These are phyloP conservation scores for Gossypium laxum DNA, from an alignment of 441 rosid genomes.

Conservation along the genomic window DNA sequence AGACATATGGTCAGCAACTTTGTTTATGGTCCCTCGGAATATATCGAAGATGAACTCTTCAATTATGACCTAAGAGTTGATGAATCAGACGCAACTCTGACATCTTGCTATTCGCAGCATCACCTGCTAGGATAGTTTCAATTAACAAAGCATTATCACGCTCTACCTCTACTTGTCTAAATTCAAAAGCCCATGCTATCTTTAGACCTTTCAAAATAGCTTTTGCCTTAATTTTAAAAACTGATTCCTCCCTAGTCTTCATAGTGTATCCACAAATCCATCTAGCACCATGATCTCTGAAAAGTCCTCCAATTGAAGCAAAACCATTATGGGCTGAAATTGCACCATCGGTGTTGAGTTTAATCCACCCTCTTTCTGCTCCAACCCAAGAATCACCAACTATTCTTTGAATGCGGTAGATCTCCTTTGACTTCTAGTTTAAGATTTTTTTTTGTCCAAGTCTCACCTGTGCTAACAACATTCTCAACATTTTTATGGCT, in stretches of 20 bases:
- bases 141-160: not conserved
- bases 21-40: not conserved
- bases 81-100: not conserved
- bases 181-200: not conserved
- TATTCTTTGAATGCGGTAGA: too few species aligned
- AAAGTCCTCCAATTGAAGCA: not conserved
- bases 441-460: too few species aligned
- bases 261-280: not conserved
- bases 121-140: not conserved
- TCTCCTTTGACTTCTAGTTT: too few species aligned
- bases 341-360: not conserved
- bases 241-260: not conserved
- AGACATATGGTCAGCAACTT: not conserved
- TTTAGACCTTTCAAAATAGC: not conserved
- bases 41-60: not conserved
- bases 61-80: too few species aligned
- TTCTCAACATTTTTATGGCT: too few species aligned
- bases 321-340: not conserved
- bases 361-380: not conserved
- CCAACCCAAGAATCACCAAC: not conserved
- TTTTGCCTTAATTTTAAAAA: not conserved
- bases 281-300: not conserved
- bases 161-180: not conserved
- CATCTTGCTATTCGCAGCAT: not conserved
- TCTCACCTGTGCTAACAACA: too few species aligned